phyloP scores from a whole-genome alignment of 768 basidiomycete genomes.

The Termitomyces heimii region DNA sequence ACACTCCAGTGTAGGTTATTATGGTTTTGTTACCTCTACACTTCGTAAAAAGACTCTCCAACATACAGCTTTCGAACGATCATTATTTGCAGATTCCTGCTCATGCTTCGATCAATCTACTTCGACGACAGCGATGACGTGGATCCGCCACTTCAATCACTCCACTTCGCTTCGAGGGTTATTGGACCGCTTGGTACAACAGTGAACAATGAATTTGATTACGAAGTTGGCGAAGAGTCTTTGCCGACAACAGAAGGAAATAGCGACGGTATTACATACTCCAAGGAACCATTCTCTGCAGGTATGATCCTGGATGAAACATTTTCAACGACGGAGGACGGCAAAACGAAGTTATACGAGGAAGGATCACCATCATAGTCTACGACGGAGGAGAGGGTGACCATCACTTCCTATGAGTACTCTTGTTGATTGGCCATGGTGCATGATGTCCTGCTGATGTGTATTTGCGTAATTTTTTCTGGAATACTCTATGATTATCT shows the following conservation, averaged over 20 bases:
- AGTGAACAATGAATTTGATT: slow-evolving; percentile 13
- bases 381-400: background rate
- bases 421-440: background rate
- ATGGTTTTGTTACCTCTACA: background rate
- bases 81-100: slow-evolving; percentile 26
- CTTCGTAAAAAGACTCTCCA: background rate
- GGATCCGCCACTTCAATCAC: slow-evolving; percentile 9
- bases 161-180: slow-evolving; percentile 19
- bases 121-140: slow-evolving; percentile 14
- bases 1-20: slow-evolving; percentile 24
- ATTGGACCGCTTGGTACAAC: slow-evolving; percentile 23
- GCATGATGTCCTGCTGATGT: too few species aligned
- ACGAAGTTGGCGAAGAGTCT: slow-evolving; percentile 5
- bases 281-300: slow-evolving; percentile 18
- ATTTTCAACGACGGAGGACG: background rate
- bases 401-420: background rate
- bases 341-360: background rate
- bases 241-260: slow-evolving; percentile 5
- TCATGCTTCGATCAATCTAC: slow-evolving; percentile 22
- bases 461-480: background rate
- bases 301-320: slow-evolving; percentile 5
- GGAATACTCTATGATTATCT: too few species aligned
- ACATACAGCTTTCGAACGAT: slow-evolving; percentile 24
- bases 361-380: background rate
- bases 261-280: slow-evolving; percentile 14